These are phyloP conservation scores for Thuidium tamariscinum DNA, from an alignment of 225 moss, liverwort and hornwort genomes.

Conservation along the genomic window DNA sequence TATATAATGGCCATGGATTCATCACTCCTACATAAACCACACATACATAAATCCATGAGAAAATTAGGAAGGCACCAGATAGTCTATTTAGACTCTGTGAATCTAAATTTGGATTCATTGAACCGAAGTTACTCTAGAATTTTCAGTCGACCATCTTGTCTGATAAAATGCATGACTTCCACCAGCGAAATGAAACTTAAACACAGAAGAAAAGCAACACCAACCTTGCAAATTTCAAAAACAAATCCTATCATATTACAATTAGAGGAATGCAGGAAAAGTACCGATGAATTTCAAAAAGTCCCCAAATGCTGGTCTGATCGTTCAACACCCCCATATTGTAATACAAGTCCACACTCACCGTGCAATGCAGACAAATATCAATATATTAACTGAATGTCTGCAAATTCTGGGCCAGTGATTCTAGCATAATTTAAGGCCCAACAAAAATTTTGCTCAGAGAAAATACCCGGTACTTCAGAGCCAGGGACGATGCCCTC, in stretches of 20 bases:
- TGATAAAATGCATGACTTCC: neutral
- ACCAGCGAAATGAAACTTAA: neutral
- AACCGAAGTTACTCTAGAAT: neutral
- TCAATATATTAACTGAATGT: neutral
- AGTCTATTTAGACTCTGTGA: neutral
- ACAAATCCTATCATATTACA: neutral
- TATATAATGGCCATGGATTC: neutral
- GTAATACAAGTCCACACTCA: neutral
- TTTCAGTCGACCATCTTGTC: neutral
- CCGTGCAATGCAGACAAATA: neutral
- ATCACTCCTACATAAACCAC: neutral
- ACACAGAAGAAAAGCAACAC: neutral
- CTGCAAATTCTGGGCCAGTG: neutral
- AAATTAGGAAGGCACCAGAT: neutral
- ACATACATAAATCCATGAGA: neutral
- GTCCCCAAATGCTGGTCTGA: neutral
- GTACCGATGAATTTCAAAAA: neutral
- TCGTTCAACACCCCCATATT: neutral
- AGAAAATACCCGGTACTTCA: neutral
- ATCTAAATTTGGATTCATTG: neutral
- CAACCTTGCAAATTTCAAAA: neutral
- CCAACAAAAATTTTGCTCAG: neutral
- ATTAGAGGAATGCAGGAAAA: neutral
- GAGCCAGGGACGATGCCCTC: neutral
- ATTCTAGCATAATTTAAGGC: too few species aligned